Conservation (phyloP, 441 rosid genomes). For the Jatropha podagrica region DNA sequence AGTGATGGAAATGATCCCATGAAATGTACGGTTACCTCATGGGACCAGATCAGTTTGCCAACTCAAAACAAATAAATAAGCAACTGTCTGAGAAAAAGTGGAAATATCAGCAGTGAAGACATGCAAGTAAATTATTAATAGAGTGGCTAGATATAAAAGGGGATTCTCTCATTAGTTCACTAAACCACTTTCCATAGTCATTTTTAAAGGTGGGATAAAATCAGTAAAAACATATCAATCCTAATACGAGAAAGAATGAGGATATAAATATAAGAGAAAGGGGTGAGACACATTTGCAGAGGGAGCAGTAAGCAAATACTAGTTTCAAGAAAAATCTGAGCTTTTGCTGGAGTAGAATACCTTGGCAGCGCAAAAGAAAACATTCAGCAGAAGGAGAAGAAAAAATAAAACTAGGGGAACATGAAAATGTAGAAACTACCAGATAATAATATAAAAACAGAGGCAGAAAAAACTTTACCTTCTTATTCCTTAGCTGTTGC, state of each 20-base stretch:
- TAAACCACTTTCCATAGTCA: too few relatives aligned
- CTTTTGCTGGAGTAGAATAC: background rate
- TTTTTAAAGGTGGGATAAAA: too few relatives aligned
- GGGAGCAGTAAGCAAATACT: too few relatives aligned
- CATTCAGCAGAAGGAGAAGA: background rate
- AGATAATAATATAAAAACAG: background rate
- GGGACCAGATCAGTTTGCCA: too few relatives aligned
- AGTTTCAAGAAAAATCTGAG: background rate
- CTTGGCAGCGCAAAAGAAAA: background rate
- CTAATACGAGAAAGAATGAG: background rate
- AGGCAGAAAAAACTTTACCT: constrained; percentile 9
- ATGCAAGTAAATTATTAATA: background rate
- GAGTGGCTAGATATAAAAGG: too few relatives aligned
- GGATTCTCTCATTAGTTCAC: background rate
- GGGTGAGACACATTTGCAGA: background rate
- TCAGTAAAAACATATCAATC: background rate
- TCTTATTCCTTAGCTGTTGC: constrained; percentile 17
- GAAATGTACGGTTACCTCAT: background rate
- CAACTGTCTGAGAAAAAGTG: background rate
- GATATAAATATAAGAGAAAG: background rate
- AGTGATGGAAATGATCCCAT: background rate
- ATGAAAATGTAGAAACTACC: background rate
- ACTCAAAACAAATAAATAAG: background rate
- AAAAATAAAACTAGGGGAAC: background rate
- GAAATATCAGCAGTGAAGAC: background rate